These are phyloP conservation scores for Entomophthora muscae DNA, from an alignment of 371 early-diverging fungal species.

Conservation along the genomic window DNA sequence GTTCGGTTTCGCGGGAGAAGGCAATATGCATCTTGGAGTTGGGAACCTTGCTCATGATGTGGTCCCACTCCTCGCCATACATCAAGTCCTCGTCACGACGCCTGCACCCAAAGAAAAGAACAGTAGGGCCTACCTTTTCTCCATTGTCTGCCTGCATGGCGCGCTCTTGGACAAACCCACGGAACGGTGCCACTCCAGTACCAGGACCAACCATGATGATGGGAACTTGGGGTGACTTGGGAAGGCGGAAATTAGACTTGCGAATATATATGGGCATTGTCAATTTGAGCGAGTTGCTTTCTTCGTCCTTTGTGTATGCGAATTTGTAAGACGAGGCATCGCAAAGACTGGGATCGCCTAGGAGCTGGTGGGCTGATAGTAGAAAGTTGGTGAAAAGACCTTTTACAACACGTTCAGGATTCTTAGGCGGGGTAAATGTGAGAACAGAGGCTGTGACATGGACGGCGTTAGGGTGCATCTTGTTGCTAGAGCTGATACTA, in stretches of 20 bases:
- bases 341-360: neutral
- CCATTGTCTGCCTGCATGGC: constrained; percentile 32
- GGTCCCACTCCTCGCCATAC: constrained; percentile 68
- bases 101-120: constrained; percentile 88
- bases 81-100: constrained; percentile 62
- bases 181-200: constrained; percentile 96
- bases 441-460: constrained; percentile 77
- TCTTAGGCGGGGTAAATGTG: constrained; percentile 38
- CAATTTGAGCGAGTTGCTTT: constrained; percentile 14
- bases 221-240: constrained; percentile 55
- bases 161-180: constrained; percentile 85
- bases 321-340: constrained; percentile 13
- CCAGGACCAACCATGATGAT: constrained; percentile 95
- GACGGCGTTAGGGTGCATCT: constrained; percentile 44
- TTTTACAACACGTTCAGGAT: constrained; percentile 30
- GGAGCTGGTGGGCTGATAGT: constrained; percentile 13
- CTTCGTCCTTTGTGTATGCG: constrained; percentile 15
- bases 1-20: constrained; percentile 58
- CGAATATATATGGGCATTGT: constrained; percentile 73
- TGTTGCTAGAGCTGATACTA: constrained; percentile 76
- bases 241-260: constrained; percentile 72
- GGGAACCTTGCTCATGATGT: constrained; percentile 33
- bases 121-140: constrained; percentile 51
- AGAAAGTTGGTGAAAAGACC: constrained; percentile 64
- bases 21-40: constrained; percentile 51